These are phyloP conservation scores for Lolium multiflorum DNA, from an alignment of 176 grass and related monocot genomes.

Conservation along the genomic window DNA sequence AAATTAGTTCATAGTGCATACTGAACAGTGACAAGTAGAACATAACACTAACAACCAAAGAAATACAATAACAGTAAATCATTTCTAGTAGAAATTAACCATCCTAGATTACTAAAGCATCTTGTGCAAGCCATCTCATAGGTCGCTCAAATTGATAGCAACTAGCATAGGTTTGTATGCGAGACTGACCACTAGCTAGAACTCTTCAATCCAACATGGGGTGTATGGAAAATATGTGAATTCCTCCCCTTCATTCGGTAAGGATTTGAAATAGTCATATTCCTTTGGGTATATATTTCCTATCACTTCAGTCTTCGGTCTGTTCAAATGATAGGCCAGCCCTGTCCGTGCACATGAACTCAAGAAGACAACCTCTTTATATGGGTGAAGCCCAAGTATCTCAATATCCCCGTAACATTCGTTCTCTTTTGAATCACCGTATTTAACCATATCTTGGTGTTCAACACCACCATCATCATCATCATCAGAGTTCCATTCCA, in stretches of 20 bases:
- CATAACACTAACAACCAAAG: too few relatives aligned
- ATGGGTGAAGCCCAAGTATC: not conserved
- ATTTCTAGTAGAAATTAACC: too few relatives aligned
- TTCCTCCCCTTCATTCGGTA: not conserved
- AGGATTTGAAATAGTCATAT: not conserved
- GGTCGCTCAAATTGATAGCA: too few relatives aligned
- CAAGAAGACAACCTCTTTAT: not conserved
- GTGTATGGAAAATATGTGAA: not conserved
- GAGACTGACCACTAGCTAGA: not conserved
- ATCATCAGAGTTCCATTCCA: constrained; percentile 2
- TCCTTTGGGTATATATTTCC: not conserved
- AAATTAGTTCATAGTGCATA: too few relatives aligned
- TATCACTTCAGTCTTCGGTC: not conserved
- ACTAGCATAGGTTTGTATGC: too few relatives aligned
- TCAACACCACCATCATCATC: not conserved
- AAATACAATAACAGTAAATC: too few relatives aligned
- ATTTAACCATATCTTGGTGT: not conserved
- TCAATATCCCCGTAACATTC: not conserved
- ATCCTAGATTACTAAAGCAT: too few relatives aligned
- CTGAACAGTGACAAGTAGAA: too few relatives aligned
- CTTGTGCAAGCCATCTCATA: too few relatives aligned
- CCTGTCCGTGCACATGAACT: not conserved
- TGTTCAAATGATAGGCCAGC: constrained; percentile 12
- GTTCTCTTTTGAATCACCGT: not conserved
- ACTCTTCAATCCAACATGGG: not conserved